Percentiles rank a stretch among this genome's conserved stretches.
Evolutionary conservation across 176 grass and related monocot species (phyloP).

Genomic region (Ensete glaucum): DNA sequence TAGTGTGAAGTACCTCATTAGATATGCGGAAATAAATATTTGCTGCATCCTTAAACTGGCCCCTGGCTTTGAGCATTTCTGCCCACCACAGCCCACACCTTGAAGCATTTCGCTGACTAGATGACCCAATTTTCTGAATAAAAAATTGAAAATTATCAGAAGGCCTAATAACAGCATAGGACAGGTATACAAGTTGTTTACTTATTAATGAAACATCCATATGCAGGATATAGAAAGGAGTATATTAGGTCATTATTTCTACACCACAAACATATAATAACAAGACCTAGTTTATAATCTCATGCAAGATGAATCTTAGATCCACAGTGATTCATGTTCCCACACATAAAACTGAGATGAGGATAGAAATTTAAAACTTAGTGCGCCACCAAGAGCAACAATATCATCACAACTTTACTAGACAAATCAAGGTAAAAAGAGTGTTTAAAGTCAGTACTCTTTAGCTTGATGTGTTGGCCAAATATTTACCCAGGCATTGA

Average conservation of each 20-base stretch:
- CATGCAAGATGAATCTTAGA: not conserved
- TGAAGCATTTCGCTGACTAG: slow-evolving; percentile 76
- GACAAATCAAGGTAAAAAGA: too few species aligned
- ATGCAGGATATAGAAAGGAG: not conserved
- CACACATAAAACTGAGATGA: too few species aligned
- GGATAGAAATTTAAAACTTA: too few species aligned
- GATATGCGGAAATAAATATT: slow-evolving; percentile 87
- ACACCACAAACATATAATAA: not conserved
- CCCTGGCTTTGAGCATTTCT: slow-evolving; percentile 90
- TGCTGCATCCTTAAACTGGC: slow-evolving; percentile 74
- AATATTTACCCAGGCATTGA: too few species aligned
- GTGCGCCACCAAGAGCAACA: too few species aligned
- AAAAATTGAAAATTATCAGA: slow-evolving; percentile 14
- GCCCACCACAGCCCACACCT: slow-evolving; percentile 99
- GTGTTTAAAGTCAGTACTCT: too few species aligned
- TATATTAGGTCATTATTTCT: not conserved
- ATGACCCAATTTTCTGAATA: slow-evolving; percentile 74
- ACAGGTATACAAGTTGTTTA: not conserved
- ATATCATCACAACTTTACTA: too few species aligned
- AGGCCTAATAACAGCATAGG: not conserved
- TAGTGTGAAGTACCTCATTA: slow-evolving; percentile 59
- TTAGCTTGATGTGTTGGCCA: too few species aligned
- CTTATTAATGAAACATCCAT: not conserved
- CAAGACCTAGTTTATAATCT: not conserved
- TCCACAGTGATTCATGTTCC: not conserved